These are phyloP conservation scores for Canariomyces notabilis DNA, from an alignment of 2,329 filamentous ascomycete genomes.

Conservation along the genomic window DNA sequence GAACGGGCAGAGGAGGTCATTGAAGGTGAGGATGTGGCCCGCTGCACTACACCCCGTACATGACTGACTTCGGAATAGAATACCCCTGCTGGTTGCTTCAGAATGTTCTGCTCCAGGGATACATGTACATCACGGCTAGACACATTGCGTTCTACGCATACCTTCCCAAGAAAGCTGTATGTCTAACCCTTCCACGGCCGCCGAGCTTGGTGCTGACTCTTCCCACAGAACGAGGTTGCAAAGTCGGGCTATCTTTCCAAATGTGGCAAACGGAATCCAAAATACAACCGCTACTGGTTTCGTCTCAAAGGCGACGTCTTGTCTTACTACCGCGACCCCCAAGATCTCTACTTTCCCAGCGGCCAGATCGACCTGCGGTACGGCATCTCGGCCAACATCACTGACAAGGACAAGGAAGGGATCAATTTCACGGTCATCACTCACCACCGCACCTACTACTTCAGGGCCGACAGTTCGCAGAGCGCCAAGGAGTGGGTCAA, in stretches of 20 bases:
- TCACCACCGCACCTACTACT: constrained; percentile 76
- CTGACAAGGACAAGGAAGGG: constrained; percentile 71
- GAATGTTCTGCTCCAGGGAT: constrained; percentile 86
- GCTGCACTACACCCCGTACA: neutral
- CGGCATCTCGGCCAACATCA: constrained; percentile 77
- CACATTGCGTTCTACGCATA: constrained; percentile 98
- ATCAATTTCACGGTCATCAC: constrained; percentile 77
- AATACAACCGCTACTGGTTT: constrained; percentile 90
- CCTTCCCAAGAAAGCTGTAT: constrained; percentile 83
- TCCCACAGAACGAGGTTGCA: constrained; percentile 57
- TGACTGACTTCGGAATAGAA: constrained; percentile 46
- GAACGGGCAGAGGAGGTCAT: constrained; percentile 78
- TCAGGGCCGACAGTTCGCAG: constrained; percentile 78
- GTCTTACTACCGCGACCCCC: constrained; percentile 79
- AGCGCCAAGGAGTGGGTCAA: constrained; percentile 98
- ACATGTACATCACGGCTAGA: constrained; percentile 88
- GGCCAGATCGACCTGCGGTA: constrained; percentile 91
- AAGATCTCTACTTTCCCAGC: constrained; percentile 84
- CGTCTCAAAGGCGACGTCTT: constrained; percentile 86
- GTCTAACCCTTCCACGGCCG: constrained; percentile 27
- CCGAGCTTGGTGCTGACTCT: constrained; percentile 3
- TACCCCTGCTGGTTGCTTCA: constrained; percentile 92
- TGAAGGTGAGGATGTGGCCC: constrained; percentile 46
- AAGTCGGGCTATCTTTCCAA: constrained; percentile 90
- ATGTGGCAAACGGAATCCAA: constrained; percentile 79